Conservation (phyloP, 2,329 filamentous ascomycete genomes). For the Neospermospora avenae region DNA sequence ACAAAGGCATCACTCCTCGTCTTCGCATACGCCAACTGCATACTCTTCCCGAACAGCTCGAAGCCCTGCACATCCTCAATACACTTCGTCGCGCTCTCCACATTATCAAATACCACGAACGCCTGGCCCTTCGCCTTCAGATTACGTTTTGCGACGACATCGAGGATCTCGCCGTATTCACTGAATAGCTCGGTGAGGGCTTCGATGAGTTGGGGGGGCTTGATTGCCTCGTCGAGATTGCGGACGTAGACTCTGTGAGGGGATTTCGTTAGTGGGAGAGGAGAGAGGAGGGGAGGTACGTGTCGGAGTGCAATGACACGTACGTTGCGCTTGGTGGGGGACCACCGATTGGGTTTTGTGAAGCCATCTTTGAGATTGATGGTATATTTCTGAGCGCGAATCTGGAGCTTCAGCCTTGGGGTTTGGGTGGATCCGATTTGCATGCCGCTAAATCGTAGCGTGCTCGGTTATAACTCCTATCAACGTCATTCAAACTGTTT, state of each 20-base stretch:
- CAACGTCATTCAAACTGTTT: not conserved
- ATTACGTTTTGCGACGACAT: conserved; percentile 85
- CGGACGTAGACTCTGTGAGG: conserved; percentile 61
- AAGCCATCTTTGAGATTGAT: conserved; percentile 22
- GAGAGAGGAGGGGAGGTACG: conserved; percentile 36
- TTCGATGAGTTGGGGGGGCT: conserved; percentile 71
- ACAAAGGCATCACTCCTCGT: conserved; percentile 87
- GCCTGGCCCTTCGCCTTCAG: conserved; percentile 92
- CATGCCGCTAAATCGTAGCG: not conserved
- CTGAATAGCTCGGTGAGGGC: conserved; percentile 76
- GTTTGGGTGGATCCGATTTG: not conserved
- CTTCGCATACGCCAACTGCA: conserved; percentile 78
- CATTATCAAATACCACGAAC: conserved; percentile 83
- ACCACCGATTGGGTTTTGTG: conserved; percentile 2
- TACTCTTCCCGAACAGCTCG: conserved; percentile 86
- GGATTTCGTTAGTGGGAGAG: conserved; percentile 15
- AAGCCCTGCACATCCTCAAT: conserved; percentile 91
- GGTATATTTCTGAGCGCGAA: not conserved
- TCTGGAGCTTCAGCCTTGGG: conserved; percentile 6
- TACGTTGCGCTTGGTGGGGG: conserved; percentile 58
- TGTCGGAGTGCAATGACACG: conserved; percentile 73
- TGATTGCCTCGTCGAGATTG: conserved; percentile 91
- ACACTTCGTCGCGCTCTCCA: conserved; percentile 75
- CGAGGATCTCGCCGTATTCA: conserved; percentile 82
- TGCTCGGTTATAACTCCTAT: not conserved